Evolutionary conservation across 257 asterid genomes (phyloP), one percentile per base, ranked within the genome.

Genomic region (Salvia miltiorrhiza): DNA sequence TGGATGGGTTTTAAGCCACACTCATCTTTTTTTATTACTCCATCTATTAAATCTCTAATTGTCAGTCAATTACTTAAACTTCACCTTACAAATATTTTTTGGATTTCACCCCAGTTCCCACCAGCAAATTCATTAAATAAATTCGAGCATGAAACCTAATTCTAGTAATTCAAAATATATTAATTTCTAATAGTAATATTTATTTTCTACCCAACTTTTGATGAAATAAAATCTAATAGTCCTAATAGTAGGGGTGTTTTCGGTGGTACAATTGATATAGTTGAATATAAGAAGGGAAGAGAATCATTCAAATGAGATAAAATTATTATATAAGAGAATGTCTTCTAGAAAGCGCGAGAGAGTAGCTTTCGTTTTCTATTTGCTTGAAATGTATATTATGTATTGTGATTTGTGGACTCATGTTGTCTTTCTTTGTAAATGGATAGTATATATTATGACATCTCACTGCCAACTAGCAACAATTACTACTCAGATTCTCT

Each of bases 401-500:
- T n/a, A 47, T 47, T n/a, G 53, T 47, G 53, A 47, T 47, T 47
- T 14, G 14, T 43, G 48, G 48, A n/a, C 4, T 43, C 4, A 5
- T n/a, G 48, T 43, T 43, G 54, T 48, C 21, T 48, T 48, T 9
- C 21, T 48, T 9, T 11, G 4, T 12, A 41, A 48, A 8, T 49
- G 24, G 24, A 19, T 19, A 9, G 6, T 30, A 30, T 20, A 20
- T 17, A 49, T 49, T 49, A 63, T 61, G 58, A 32, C 9, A 65
- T 71, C 66, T 52, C 58, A 65, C 53, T 70, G 58, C 47, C 78
- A 67, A 68, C 71, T 65, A 63, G 68, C 47, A 28, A 33, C 70
- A 43, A 60, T 39, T 41, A 62, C 62, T 49, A 73, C 79, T 77
- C 63, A 73, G 79, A 77, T 80, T 77, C 81, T 73, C 61, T 72